A percentile compares a stretch with the other conserved stretches of the same genome.
Conservation (phyloP, 1,284 basidiomycete genomes). For the Ceratobasidium theobromae region DNA sequence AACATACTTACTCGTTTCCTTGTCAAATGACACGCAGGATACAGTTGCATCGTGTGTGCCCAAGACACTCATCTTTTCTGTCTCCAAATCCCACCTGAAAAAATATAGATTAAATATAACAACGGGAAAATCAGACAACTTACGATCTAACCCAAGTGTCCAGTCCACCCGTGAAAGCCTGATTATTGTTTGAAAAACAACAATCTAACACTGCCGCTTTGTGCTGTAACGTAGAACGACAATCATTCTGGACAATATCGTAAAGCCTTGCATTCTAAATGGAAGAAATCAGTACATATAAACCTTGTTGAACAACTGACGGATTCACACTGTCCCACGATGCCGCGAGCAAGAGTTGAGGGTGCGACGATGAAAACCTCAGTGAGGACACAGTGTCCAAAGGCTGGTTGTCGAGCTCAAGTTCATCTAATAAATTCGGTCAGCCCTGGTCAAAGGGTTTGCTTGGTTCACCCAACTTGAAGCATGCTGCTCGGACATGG, state of each 20-base stretch:
- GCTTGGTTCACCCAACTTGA: not conserved
- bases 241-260: constrained; percentile 62
- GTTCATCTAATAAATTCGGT: constrained; percentile 43
- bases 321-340: constrained; percentile 84
- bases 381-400: constrained; percentile 83
- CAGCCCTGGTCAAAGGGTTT: not conserved
- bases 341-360: constrained; percentile 73
- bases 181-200: constrained; percentile 59
- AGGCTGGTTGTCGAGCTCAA: constrained; percentile 67
- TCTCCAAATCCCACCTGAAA: constrained; percentile 58
- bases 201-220: constrained; percentile 71
- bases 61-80: constrained; percentile 61
- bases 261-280: constrained; percentile 71
- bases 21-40: constrained; percentile 61
- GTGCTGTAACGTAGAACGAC: constrained; percentile 74
- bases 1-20: constrained; percentile 52
- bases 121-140: constrained; percentile 38
- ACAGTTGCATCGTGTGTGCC: constrained; percentile 69
- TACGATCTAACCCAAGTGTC: constrained; percentile 74
- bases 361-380: constrained; percentile 76
- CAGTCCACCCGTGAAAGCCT: constrained; percentile 72
- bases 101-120: not conserved
- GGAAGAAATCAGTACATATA: constrained; percentile 26
- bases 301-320: constrained; percentile 14
- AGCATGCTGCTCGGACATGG: constrained; percentile 25